These are phyloP conservation scores for Xylaria cubensis DNA, from an alignment of 495 filamentous ascomycete species.

Conservation along the genomic window DNA sequence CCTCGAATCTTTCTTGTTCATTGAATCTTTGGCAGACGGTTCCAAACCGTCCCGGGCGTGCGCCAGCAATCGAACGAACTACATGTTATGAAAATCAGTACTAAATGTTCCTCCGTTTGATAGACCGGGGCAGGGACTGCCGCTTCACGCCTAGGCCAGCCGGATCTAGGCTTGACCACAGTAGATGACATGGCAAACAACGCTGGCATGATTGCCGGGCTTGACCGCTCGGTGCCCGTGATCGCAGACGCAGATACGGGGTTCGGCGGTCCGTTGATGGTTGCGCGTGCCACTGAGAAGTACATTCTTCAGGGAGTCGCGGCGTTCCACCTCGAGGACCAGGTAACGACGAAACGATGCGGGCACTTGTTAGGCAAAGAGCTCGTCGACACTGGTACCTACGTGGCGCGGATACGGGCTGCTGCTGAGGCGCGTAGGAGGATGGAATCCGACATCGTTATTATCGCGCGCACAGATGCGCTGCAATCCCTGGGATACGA, in stretches of 20 bases:
- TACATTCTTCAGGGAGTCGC: conserved; percentile 74
- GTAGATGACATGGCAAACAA: conserved; percentile 71
- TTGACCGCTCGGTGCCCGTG: conserved; percentile 62
- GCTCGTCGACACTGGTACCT: conserved; percentile 61
- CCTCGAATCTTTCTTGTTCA: not conserved
- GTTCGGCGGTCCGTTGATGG: conserved; percentile 67
- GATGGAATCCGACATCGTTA: conserved; percentile 63
- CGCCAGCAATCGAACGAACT: conserved; percentile 13
- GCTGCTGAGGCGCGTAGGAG: conserved; percentile 43
- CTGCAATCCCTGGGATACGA: conserved; percentile 69
- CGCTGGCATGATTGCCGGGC: conserved; percentile 69
- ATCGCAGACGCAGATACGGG: conserved; percentile 78
- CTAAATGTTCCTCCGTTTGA: conserved; percentile 31
- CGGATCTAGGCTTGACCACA: conserved; percentile 69
- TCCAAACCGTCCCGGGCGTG: not conserved
- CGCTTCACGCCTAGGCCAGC: conserved; percentile 66
- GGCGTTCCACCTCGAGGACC: conserved; percentile 76
- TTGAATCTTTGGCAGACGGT: not conserved
- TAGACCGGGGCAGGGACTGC: conserved; percentile 72
- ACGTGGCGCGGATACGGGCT: conserved; percentile 60
- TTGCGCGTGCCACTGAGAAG: conserved; percentile 63
- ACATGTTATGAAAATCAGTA: not conserved
- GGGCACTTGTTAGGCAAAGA: conserved; percentile 68
- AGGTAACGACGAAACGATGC: conserved; percentile 70
- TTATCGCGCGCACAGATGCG: conserved; percentile 74